phyloP scores from a whole-genome alignment of 306 rosid species.

The Dalbergia cultrata region DNA sequence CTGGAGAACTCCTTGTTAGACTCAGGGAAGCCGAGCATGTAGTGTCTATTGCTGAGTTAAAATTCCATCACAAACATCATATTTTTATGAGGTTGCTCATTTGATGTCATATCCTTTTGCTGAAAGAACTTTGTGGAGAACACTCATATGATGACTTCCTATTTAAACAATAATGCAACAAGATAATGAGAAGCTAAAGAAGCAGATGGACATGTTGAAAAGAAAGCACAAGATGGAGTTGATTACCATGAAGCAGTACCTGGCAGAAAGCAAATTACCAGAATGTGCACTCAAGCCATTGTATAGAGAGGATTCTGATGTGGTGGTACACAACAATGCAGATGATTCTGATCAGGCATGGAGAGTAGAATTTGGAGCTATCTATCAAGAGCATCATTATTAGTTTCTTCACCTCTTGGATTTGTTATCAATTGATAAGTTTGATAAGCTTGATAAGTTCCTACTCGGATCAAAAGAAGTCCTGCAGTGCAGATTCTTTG shows the following conservation, averaged over 20 bases:
- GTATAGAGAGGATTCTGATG: slow-evolving; percentile 67
- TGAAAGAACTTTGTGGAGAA: slow-evolving; percentile 5
- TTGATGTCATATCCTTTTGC: neutral
- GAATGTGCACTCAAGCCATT: slow-evolving; percentile 81
- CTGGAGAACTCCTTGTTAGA: slow-evolving; percentile 95
- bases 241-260: slow-evolving; percentile 90
- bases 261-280: slow-evolving; percentile 90
- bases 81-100: neutral
- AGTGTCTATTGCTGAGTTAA: slow-evolving; percentile 84
- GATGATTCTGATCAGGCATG: slow-evolving; percentile 85
- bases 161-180: slow-evolving; percentile 46
- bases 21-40: slow-evolving; percentile 94
- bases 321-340: slow-evolving; percentile 49
- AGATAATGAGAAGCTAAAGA: slow-evolving; percentile 80
- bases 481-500: slow-evolving; percentile 38
- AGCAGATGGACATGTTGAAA: slow-evolving; percentile 86
- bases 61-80: slow-evolving; percentile 5
- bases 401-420: slow-evolving; percentile 40
- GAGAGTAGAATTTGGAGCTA: slow-evolving; percentile 98
- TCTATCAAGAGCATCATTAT: slow-evolving; percentile 85
- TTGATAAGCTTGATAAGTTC: slow-evolving; percentile 39
- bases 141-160: too few species aligned
- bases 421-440: slow-evolving; percentile 9
- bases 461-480: slow-evolving; percentile 54
- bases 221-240: slow-evolving; percentile 96